A percentile compares a stretch with the other conserved stretches of the same genome.
Evolutionary conservation across 345 rosid species (phyloP).

Genomic region (Gossypium bickii): DNA sequence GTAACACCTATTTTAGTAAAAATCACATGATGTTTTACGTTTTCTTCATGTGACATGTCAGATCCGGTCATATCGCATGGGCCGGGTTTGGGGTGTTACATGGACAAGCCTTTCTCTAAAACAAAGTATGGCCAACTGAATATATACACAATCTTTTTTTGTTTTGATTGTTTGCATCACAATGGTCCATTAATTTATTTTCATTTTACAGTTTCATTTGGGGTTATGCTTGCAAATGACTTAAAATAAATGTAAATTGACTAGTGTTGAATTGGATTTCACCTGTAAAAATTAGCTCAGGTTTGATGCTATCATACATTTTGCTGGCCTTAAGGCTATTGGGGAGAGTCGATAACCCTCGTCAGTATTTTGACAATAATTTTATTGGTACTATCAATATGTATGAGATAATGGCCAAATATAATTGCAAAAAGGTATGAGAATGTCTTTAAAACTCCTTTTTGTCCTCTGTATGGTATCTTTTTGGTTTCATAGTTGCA

Average conservation of each 20-base stretch:
- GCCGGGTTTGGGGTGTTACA: too few species aligned
- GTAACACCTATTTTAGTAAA: too few species aligned
- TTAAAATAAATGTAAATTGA: not conserved
- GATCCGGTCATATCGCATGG: too few species aligned
- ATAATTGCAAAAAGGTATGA: constrained; percentile 70
- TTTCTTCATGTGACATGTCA: too few species aligned
- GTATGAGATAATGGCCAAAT: constrained; percentile 73
- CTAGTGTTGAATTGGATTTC: not conserved
- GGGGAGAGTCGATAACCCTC: constrained; percentile 50
- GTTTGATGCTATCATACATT: constrained; percentile 90
- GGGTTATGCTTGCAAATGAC: not conserved
- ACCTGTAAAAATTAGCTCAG: constrained; percentile 19
- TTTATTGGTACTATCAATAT: constrained; percentile 80
- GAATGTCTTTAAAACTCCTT: not conserved
- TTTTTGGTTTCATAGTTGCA: too few species aligned
- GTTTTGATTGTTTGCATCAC: not conserved
- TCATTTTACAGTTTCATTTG: not conserved
- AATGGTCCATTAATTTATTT: not conserved
- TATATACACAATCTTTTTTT: not conserved
- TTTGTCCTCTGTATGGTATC: too few species aligned
- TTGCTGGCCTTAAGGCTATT: constrained; percentile 61
- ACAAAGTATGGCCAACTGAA: constrained; percentile 39
- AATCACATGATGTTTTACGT: too few species aligned
- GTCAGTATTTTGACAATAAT: constrained; percentile 48
- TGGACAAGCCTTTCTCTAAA: constrained; percentile 70